A percentile compares a stretch with the other conserved stretches of the same genome.
These are phyloP conservation scores for Neobulgaria alba DNA, from an alignment of 2,329 filamentous ascomycete species.

Conservation along the genomic window DNA sequence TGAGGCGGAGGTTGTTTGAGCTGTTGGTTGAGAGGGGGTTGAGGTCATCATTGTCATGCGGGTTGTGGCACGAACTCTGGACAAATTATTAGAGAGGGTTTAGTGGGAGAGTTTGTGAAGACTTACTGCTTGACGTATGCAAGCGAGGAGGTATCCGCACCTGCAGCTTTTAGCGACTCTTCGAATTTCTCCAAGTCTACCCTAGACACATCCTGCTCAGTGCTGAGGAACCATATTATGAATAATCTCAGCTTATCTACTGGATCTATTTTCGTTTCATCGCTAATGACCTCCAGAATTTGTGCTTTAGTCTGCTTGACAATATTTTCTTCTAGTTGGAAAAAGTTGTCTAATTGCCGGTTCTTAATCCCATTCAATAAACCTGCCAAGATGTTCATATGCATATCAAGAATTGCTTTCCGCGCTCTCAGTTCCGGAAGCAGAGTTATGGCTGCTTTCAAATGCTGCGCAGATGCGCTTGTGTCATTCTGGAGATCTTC, in stretches of 20 bases:
- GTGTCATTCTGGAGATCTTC: conserved; percentile 90
- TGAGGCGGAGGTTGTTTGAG: conserved; percentile 45
- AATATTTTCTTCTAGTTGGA: conserved; percentile 88
- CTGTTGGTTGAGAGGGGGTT: conserved; percentile 52
- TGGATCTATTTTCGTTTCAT: conserved; percentile 71
- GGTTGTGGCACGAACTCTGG: conserved; percentile 79
- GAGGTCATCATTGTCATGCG: conserved; percentile 98
- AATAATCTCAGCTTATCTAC: conserved; percentile 88
- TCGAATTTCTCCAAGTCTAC: conserved; percentile 81
- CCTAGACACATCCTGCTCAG: conserved; percentile 77
- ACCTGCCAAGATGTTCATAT: conserved; percentile 94
- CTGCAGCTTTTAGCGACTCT: conserved; percentile 67
- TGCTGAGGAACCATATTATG: conserved; percentile 94
- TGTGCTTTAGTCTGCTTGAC: conserved; percentile 86
- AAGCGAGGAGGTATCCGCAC: conserved; percentile 68
- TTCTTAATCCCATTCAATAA: conserved; percentile 76
- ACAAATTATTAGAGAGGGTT: conserved; percentile 12
- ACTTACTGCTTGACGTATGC: conserved; percentile 79
- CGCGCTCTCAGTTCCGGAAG: conserved; percentile 87
- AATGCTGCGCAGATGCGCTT: conserved; percentile 80
- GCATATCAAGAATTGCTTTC: conserved; percentile 91
- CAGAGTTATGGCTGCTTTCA: conserved; percentile 91
- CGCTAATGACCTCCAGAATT: conserved; percentile 78
- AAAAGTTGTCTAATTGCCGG: conserved; percentile 90
- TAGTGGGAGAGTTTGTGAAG: not conserved